phyloP scores from a whole-genome alignment of 2,329 filamentous ascomycete species.

The Alternaria alternata region DNA sequence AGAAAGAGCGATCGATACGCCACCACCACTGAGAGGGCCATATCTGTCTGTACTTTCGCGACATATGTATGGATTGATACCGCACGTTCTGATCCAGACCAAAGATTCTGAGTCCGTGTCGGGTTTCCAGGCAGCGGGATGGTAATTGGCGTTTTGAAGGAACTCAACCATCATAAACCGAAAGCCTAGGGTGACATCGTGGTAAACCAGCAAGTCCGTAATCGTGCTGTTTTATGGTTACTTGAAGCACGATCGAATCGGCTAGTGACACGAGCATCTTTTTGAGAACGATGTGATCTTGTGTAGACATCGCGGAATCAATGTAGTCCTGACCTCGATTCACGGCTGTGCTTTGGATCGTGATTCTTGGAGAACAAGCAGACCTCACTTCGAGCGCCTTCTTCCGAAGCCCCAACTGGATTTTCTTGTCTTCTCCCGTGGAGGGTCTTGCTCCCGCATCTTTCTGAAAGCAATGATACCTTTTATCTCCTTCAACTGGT shows the following conservation, averaged over 20 bases:
- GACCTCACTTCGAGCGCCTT: background rate
- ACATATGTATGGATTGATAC: background rate
- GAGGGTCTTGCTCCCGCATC: background rate
- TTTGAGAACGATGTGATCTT: background rate
- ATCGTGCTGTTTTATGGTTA: background rate
- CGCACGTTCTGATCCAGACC: background rate
- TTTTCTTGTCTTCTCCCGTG: background rate
- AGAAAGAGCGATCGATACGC: background rate
- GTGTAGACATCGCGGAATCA: background rate
- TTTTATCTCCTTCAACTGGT: slow-evolving; percentile 21
- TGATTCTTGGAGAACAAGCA: background rate
- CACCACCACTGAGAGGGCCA: background rate
- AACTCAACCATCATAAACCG: background rate
- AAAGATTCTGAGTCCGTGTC: background rate
- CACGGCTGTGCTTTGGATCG: background rate
- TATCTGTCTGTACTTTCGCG: accelerated
- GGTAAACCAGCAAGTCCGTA: background rate
- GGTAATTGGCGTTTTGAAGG: background rate
- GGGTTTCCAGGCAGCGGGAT: background rate
- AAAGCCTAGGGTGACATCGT: background rate
- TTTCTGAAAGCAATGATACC: slow-evolving; percentile 11
- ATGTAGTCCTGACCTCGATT: background rate
- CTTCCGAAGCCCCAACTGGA: background rate
- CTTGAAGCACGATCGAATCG: background rate
- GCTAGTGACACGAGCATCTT: slow-evolving; percentile 1